Base-by-base conservation (phyloP, 305 asterid genomes). In the Plantago lanceolata region DNA sequence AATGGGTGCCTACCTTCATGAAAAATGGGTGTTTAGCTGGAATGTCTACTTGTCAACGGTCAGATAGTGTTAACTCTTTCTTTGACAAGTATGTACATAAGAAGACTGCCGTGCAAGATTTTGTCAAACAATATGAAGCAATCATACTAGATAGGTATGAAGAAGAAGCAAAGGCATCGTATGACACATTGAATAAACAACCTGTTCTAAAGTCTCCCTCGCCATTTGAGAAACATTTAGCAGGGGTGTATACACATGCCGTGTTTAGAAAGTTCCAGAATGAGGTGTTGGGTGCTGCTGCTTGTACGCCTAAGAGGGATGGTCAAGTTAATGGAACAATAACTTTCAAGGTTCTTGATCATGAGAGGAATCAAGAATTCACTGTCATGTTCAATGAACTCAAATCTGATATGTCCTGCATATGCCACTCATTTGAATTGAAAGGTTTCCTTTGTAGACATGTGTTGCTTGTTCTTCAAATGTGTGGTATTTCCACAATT, bases 401-500 rank as follows among this genome's bases (percentile, higher is more conserved):
- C 66, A 90, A 74, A 78, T 82, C 89, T 24, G 97, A 94, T 79
- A 85, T 90, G 37, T 83, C 88, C 66, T 94, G 97, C 78, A 67
- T 81, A 57, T 94, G 97, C 69, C 95, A 59, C 67, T 82, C 88
- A 63, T 94, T 94, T 74, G 99, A 94, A 71, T 85, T 70, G 52
- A 90, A 81, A 79, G 99, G 99, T 55, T 84, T 79, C 68, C 89
- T 94, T 61, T 94, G 99, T 73, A 83, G 99, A 64, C 99, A 94
- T 79, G 88, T 87, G 13, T 48, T 94, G 95, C 77, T 90, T 65
- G 96, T 86, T 74, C 97, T 94, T 66, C 99, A 94, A 75, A 81
- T 87, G 31, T 69, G 84, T 70, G 96, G 95, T 54, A 79, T 86
- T 68, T 84, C 97, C 14, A 68, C 79, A 43, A 86, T 93, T 59